These are phyloP conservation scores for Podila epicladia DNA, from an alignment of 192 early-diverging fungal species.

Conservation along the genomic window DNA sequence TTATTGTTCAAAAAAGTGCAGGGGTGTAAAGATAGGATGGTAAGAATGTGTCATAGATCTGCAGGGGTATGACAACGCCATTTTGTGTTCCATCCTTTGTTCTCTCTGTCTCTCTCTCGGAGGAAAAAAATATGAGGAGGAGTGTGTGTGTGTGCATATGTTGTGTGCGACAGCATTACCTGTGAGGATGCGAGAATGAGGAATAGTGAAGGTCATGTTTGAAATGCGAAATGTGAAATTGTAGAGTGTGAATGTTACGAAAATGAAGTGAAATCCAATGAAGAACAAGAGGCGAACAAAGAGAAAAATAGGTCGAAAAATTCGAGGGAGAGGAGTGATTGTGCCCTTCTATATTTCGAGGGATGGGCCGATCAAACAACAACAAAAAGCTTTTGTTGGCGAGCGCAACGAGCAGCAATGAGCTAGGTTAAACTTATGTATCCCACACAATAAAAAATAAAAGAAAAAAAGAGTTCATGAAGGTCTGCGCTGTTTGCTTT, in stretches of 20 bases:
- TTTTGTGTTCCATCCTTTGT: neutral
- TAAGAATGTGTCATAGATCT: conserved; percentile 2
- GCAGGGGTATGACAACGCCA: neutral
- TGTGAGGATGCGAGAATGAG: conserved; percentile 43
- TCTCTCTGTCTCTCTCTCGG: conserved; percentile 1
- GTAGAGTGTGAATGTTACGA: conserved; percentile 3
- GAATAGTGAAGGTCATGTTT: neutral
- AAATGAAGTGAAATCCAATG: neutral
- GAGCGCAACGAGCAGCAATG: too few species aligned
- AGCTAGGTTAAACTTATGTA: too few species aligned
- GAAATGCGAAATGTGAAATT: neutral
- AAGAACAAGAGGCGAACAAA: too few species aligned
- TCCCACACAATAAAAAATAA: too few species aligned
- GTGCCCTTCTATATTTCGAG: too few species aligned
- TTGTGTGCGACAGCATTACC: conserved; percentile 9
- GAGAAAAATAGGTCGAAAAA: too few species aligned
- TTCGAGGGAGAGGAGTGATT: too few species aligned
- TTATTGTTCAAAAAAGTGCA: conserved; percentile 9
- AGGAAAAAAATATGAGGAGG: neutral
- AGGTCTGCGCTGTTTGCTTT: too few species aligned
- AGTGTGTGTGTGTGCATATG: neutral
- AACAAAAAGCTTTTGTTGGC: too few species aligned
- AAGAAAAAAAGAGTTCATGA: too few species aligned
- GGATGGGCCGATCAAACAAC: too few species aligned
- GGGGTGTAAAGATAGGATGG: neutral